Evolutionary conservation across 768 basidiomycete species (phyloP).

Genomic region (Suillus alpinus): DNA sequence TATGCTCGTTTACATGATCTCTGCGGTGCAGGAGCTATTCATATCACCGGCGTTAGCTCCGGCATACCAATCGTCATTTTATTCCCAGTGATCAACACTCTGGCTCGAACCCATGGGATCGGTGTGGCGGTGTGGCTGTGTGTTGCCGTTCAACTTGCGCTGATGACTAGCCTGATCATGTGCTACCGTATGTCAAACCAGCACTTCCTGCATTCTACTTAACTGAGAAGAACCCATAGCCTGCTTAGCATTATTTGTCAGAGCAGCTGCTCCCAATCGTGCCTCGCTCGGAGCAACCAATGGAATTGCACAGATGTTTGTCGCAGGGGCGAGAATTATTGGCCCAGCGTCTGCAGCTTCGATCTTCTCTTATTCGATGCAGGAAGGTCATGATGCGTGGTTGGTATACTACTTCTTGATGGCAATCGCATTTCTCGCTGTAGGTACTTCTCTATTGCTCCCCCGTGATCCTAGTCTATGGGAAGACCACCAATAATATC

Average conservation of each 20-base stretch:
- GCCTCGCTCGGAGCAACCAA: neutral
- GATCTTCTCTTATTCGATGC: neutral
- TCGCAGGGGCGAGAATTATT: neutral
- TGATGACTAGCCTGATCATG: slow-evolving; percentile 26
- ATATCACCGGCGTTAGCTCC: slow-evolving; percentile 23
- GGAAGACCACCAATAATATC: neutral
- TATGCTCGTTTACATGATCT: slow-evolving; percentile 55
- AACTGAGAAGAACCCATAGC: neutral
- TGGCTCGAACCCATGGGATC: slow-evolving; percentile 22
- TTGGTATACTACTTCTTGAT: neutral
- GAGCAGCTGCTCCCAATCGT: slow-evolving; percentile 4
- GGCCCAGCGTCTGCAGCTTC: neutral
- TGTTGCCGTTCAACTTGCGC: slow-evolving; percentile 23
- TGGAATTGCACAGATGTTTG: neutral
- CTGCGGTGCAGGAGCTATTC: slow-evolving; percentile 46
- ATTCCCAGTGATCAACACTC: slow-evolving; percentile 30
- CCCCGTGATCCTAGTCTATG: neutral
- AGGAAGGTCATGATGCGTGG: neutral
- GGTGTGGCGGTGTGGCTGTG: slow-evolving; percentile 24
- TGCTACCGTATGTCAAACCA: slow-evolving; percentile 26
- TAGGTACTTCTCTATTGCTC: neutral
- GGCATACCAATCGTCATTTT: slow-evolving; percentile 29
- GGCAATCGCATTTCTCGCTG: neutral
- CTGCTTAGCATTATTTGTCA: neutral
- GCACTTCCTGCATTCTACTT: neutral